phyloP scores from a whole-genome alignment of 257 asterid species.

The Lavandula angustifolia region DNA sequence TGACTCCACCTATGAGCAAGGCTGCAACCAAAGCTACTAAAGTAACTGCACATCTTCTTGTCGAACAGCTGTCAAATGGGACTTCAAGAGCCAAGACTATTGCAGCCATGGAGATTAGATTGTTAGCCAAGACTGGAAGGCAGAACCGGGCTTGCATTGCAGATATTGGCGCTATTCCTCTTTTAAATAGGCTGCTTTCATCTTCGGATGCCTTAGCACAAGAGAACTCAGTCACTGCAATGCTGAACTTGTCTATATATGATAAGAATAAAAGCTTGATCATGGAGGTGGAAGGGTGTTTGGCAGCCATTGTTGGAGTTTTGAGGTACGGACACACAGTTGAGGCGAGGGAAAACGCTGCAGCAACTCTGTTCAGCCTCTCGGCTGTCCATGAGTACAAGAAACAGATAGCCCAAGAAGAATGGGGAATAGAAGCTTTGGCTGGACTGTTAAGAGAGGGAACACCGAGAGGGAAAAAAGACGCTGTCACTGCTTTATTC shows the following conservation, averaged over 20 bases:
- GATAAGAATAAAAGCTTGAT: constrained; percentile 72
- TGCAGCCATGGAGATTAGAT: constrained; percentile 75
- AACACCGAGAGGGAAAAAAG: constrained; percentile 70
- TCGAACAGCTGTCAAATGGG: constrained; percentile 60
- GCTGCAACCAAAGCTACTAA: constrained; percentile 70
- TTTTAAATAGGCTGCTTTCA: constrained; percentile 52
- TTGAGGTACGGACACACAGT: constrained; percentile 64
- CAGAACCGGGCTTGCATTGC: constrained; percentile 82
- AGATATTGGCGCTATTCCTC: constrained; percentile 77
- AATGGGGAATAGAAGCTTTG: constrained; percentile 66
- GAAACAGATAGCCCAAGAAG: constrained; percentile 64
- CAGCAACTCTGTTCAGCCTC: constrained; percentile 88
- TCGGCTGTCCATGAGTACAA: constrained; percentile 80
- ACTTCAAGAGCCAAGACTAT: constrained; percentile 57
- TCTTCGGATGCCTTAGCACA: constrained; percentile 64
- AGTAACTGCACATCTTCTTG: constrained; percentile 59
- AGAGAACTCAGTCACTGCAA: constrained; percentile 79
- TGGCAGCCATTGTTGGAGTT: constrained; percentile 62
- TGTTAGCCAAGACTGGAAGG: constrained; percentile 72
- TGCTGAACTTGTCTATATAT: constrained; percentile 73
- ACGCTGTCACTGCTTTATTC: constrained; percentile 79
- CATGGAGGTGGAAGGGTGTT: constrained; percentile 71
- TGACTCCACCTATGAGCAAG: constrained; percentile 48
- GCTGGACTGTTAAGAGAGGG: constrained; percentile 65
- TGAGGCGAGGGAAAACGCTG: constrained; percentile 93